A percentile compares a stretch with the other conserved stretches of the same genome.
These are phyloP conservation scores for Kalanchoe fedtschenkoi DNA, from an alignment of 164 flowering plant genomes.

Conservation along the genomic window DNA sequence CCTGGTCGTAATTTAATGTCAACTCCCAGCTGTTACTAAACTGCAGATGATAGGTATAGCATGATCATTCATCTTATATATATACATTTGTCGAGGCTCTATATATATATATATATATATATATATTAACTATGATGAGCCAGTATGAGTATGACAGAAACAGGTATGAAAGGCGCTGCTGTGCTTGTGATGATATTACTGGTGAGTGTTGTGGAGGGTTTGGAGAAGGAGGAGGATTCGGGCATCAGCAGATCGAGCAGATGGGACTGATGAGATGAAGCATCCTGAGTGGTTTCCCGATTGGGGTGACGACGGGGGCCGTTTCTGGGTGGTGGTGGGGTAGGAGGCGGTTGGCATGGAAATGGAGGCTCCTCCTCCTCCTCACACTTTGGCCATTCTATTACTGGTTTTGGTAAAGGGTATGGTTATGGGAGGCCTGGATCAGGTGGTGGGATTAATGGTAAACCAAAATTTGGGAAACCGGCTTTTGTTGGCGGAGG, in stretches of 20 bases:
- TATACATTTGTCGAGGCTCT: too few species aligned
- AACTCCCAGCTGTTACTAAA: background rate
- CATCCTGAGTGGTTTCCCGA: background rate
- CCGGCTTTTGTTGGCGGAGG: background rate
- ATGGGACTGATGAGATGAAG: background rate
- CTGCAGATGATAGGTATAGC: background rate
- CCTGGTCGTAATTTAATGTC: background rate
- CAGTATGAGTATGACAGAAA: too few species aligned
- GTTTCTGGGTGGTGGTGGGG: background rate
- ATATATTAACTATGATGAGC: too few species aligned
- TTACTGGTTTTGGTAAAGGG: slow-evolving; percentile 4
- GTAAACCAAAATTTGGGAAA: background rate
- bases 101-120: too few species aligned
- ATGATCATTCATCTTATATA: background rate
- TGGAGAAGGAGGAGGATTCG: background rate
- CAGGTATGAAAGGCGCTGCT: background rate
- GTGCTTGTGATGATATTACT: background rate
- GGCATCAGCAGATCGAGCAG: too few species aligned
- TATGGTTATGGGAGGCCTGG: background rate
- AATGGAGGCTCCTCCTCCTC: too few species aligned
- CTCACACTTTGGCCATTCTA: background rate
- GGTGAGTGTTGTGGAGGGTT: background rate
- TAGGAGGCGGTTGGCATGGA: background rate
- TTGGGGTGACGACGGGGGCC: background rate
- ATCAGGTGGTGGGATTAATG: too few species aligned